Conservation (phyloP, 1,284 basidiomycete genomes). For the Fomitiporia mediterranea region DNA sequence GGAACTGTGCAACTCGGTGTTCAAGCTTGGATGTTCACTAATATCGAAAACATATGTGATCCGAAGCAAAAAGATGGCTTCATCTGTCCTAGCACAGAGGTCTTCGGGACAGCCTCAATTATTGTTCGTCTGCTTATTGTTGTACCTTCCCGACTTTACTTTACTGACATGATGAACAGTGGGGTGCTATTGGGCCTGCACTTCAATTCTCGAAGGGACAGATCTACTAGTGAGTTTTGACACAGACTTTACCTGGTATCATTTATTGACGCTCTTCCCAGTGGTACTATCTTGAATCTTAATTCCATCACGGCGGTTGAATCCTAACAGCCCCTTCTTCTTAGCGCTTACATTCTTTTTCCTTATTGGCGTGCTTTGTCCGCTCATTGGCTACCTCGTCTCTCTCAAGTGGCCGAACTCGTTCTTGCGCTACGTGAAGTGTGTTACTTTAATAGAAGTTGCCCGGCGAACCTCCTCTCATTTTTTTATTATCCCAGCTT, state of each 20-base stretch:
- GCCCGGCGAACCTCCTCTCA: not conserved
- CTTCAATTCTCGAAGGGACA: conserved; percentile 36
- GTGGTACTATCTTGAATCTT: not conserved
- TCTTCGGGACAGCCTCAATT: conserved; percentile 37
- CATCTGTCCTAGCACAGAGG: conserved; percentile 32
- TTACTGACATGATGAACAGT: no score
- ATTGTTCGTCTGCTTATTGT: conserved; percentile 30
- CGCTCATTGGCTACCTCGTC: conserved; percentile 39
- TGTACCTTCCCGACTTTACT: not conserved
- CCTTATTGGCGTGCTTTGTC: conserved; percentile 40
- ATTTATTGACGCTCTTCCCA: not conserved
- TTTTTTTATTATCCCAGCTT: conserved; percentile 11
- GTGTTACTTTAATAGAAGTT: conserved; percentile 21
- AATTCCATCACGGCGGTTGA: not conserved
- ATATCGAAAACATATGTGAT: conserved; percentile 33
- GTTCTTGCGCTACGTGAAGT: conserved; percentile 44
- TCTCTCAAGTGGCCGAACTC: conserved; percentile 41
- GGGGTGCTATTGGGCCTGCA: conserved; percentile 38
- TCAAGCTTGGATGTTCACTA: conserved; percentile 42
- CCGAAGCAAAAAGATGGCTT: conserved; percentile 33
- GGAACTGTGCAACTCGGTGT: conserved; percentile 38
- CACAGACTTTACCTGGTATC: not conserved
- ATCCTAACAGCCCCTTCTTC: not conserved
- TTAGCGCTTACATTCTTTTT: conserved; percentile 40
- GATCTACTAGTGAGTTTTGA: conserved; percentile 29